Percentiles rank a stretch among this genome's conserved stretches.
These are phyloP conservation scores for Dothideomycetes sp. DNA, from an alignment of 2,329 filamentous ascomycete species.

Conservation along the genomic window DNA sequence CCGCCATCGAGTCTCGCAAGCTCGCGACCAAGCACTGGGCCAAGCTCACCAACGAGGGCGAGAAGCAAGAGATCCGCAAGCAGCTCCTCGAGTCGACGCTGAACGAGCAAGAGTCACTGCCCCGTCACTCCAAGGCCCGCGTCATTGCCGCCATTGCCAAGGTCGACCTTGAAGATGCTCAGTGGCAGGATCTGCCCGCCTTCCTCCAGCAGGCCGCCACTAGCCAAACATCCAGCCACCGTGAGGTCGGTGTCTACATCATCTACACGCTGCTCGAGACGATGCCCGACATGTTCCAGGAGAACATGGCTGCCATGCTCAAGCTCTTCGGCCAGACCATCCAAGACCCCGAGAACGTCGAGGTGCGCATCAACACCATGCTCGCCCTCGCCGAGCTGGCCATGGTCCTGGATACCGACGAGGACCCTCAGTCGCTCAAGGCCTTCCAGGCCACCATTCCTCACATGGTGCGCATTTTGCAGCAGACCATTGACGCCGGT, in stretches of 20 bases:
- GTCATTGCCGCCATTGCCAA: conserved; percentile 80
- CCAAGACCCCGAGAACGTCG: conserved; percentile 76
- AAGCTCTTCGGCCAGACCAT: conserved; percentile 78
- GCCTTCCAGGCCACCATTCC: conserved; percentile 74
- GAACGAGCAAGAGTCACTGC: conserved; percentile 63
- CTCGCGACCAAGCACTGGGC: conserved; percentile 81
- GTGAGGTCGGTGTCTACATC: conserved; percentile 87
- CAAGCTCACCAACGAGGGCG: conserved; percentile 50
- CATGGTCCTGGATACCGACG: conserved; percentile 78
- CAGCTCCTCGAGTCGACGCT: conserved; percentile 76
- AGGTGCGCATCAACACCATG: conserved; percentile 91
- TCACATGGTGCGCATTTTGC: conserved; percentile 79
- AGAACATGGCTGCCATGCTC: conserved; percentile 71
- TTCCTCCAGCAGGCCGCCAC: conserved; percentile 70
- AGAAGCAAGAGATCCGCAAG: conserved; percentile 71
- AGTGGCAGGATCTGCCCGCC: conserved; percentile 73
- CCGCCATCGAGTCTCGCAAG: conserved; percentile 79
- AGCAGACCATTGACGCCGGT: conserved; percentile 61
- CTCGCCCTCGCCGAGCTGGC: conserved; percentile 80
- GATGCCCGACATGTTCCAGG: conserved; percentile 71
- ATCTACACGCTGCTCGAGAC: conserved; percentile 86
- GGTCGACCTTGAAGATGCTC: conserved; percentile 74
- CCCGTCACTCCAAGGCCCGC: conserved; percentile 77
- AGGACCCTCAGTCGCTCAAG: conserved; percentile 62
- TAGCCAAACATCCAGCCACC: conserved; percentile 62